Percentiles rank a stretch among this genome's conserved stretches.
phyloP scores from a whole-genome alignment of 306 rosid genomes.

The Quercus alba region DNA sequence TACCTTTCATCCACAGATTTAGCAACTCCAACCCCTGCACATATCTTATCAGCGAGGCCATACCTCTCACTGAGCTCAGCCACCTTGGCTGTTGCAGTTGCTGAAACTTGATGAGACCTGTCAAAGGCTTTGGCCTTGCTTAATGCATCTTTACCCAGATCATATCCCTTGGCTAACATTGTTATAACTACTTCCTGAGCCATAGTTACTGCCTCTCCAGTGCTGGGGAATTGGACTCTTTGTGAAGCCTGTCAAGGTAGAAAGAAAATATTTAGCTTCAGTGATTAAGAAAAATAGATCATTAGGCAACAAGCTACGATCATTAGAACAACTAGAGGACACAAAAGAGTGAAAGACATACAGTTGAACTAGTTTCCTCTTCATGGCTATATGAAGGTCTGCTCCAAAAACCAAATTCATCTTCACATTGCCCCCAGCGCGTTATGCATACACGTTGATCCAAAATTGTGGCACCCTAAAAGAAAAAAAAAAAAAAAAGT shows the following conservation, averaged over 20 bases:
- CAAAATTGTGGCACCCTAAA: slow-evolving; percentile 86
- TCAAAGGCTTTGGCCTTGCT: slow-evolving; percentile 71
- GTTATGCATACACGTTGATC: slow-evolving; percentile 92
- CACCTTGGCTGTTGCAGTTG: slow-evolving; percentile 67
- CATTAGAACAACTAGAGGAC: not conserved
- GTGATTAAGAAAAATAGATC: not conserved
- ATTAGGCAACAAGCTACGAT: not conserved
- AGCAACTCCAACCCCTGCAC: slow-evolving; percentile 57
- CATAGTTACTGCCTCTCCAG: slow-evolving; percentile 70
- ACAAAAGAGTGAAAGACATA: slow-evolving; percentile 23
- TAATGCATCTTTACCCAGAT: slow-evolving; percentile 74
- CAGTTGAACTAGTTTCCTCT: slow-evolving; percentile 49
- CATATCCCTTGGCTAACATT: slow-evolving; percentile 81
- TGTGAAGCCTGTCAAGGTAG: slow-evolving; percentile 37
- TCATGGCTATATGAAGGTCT: slow-evolving; percentile 35
- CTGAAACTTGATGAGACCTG: slow-evolving; percentile 69
- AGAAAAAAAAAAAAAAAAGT: slow-evolving; percentile 11
- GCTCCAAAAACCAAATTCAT: slow-evolving; percentile 73
- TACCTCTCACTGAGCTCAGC: slow-evolving; percentile 69
- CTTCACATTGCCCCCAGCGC: slow-evolving; percentile 81
- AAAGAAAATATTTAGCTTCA: not conserved
- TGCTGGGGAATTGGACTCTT: slow-evolving; percentile 46
- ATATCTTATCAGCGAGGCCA: slow-evolving; percentile 65
- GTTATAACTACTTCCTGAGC: slow-evolving; percentile 82
- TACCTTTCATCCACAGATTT: slow-evolving; percentile 63